phyloP scores from a whole-genome alignment of 495 filamentous ascomycete species.

The Neurospora tetrasperma region DNA sequence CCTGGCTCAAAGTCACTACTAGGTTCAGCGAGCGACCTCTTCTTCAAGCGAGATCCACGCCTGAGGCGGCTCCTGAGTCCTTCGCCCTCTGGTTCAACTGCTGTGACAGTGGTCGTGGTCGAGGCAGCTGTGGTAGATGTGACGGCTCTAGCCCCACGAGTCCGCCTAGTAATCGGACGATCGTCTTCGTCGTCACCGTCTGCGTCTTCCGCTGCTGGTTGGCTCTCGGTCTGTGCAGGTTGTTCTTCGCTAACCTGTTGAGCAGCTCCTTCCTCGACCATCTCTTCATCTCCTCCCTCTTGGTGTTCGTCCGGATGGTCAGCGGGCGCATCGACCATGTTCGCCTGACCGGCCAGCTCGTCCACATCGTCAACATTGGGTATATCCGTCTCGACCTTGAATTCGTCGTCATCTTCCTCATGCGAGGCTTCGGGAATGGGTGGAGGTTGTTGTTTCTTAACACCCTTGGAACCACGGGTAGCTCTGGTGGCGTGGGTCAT shows the following conservation, averaged over 20 bases:
- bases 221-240: slow-evolving; percentile 21
- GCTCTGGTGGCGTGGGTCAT: slow-evolving; percentile 32
- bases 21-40: slow-evolving; percentile 51
- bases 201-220: slow-evolving; percentile 37
- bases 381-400: slow-evolving; percentile 23
- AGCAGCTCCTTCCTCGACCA: slow-evolving; percentile 5
- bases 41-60: slow-evolving; percentile 34
- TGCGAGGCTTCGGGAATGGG: slow-evolving; percentile 50
- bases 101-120: slow-evolving; percentile 25
- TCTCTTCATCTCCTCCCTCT: background rate
- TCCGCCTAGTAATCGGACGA: slow-evolving; percentile 44
- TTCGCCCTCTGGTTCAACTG: slow-evolving; percentile 24
- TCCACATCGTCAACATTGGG: slow-evolving; percentile 19
- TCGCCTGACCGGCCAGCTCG: slow-evolving; percentile 2
- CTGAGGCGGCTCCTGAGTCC: slow-evolving; percentile 31
- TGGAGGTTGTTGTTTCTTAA: slow-evolving; percentile 45
- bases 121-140: slow-evolving; percentile 8
- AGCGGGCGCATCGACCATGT: background rate
- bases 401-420: slow-evolving; percentile 20
- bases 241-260: slow-evolving; percentile 8
- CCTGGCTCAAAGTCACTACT: slow-evolving; percentile 84
- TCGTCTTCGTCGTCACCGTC: slow-evolving; percentile 64
- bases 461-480: slow-evolving; percentile 51
- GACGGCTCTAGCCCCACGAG: slow-evolving; percentile 33
- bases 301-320: background rate